Evolutionary conservation across 768 basidiomycete genomes (phyloP), one percentile per base, ranked within the genome.

Genomic region (Leucosporidium yakuticum): DNA sequence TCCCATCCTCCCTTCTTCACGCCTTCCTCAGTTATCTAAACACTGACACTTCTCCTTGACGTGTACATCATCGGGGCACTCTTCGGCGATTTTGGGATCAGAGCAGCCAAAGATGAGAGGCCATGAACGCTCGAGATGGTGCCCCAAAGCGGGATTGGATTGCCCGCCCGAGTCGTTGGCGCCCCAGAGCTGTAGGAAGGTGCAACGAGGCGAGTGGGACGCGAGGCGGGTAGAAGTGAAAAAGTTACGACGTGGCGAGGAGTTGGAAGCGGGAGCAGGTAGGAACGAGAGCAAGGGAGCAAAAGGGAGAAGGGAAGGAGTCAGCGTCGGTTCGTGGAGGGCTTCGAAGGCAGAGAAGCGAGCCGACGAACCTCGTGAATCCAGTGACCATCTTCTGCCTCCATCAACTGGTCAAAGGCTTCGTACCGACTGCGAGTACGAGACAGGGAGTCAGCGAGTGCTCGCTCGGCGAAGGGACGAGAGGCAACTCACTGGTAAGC

Each of bases 51-150:
- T 39, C 63, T 61, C 63, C 60, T 48, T 50, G 1, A 36, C 44
- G 20, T 23, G 34, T 23, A 63, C 67, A 0, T 64, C 64, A 39
- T 76, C 73, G 1, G 65, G 56, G 49, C 77, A 76, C 29, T 62
- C 51, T 21, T 72, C 67, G 4, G 68, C 74, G 14, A 70, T 66
- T 12, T 23, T 34, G 9, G 67, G 66, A 25, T 76, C 74, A 9
- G 31, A 55, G 60, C 77, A 78, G 20, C 63, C 69, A 54, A 78
- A 76, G 25, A 77, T 74, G 39, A 73, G 57, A 4, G 77, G 77
- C 77, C 77, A 78, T 11, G 75, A 67, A 29, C 77, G 60, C 64
- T 78, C 77, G 39, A 77, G 61, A 5, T 74, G 70, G 56, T 79
- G 77, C 0, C 77, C 77, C 60, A 73, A 23, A 29, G 65, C 65